Evolutionary conservation across 306 rosid genomes (phyloP).

Genomic region (Astragalus membranaceus): DNA sequence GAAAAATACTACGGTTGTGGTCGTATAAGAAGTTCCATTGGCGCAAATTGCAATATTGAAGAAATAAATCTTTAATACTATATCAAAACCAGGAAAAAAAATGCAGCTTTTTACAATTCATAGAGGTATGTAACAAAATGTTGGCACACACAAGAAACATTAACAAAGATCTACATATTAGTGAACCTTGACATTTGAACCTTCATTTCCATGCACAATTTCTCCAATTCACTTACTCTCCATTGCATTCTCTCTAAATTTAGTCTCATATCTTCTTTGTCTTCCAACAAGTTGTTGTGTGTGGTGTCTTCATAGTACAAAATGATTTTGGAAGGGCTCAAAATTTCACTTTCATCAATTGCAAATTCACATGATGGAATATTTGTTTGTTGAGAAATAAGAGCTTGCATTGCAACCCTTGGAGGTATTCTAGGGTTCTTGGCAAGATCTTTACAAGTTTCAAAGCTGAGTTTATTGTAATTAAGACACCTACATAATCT

Average conservation of each 20-base stretch:
- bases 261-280: conserved; percentile 26
- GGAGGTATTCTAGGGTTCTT: conserved; percentile 80
- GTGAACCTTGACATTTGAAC: conserved; percentile 48
- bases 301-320: not conserved
- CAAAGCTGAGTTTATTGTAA: conserved; percentile 57
- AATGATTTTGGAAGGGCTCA: conserved; percentile 20
- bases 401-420: conserved; percentile 55
- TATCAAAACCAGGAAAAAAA: no score
- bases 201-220: conserved; percentile 50
- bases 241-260: conserved; percentile 50
- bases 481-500: conserved; percentile 66
- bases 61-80: no score
- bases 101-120: no score
- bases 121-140: conserved; percentile 23
- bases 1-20: no score
- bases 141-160: conserved; percentile 30
- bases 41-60: no score
- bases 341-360: not conserved
- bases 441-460: conserved; percentile 61
- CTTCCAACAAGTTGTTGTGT: conserved; percentile 21
- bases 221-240: conserved; percentile 66
- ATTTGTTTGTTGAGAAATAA: conserved; percentile 45
- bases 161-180: conserved; percentile 5
- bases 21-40: no score
- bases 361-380: conserved; percentile 6